These are phyloP conservation scores for Eutrema japonicum DNA, from an alignment of 345 rosid species.

Conservation along the genomic window DNA sequence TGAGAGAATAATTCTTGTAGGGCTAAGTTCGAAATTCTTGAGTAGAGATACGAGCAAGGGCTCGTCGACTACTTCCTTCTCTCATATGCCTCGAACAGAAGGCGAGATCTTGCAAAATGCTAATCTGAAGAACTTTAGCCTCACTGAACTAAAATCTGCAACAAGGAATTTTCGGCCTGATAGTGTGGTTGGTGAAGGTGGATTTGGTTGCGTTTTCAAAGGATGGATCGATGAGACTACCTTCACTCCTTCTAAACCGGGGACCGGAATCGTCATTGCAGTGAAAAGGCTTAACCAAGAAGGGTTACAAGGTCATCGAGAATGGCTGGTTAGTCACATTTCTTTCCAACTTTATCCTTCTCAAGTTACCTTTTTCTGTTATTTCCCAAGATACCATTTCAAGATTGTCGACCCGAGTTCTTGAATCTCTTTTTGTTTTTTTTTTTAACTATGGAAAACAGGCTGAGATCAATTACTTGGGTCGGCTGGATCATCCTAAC, in stretches of 20 bases:
- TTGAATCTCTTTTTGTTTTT: slow-evolving; percentile 1
- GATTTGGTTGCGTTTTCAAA: slow-evolving; percentile 95
- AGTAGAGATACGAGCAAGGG: slow-evolving; percentile 66
- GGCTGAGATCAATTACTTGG: slow-evolving; percentile 92
- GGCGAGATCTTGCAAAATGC: slow-evolving; percentile 86
- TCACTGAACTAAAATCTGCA: slow-evolving; percentile 66
- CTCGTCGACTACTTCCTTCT: slow-evolving; percentile 60
- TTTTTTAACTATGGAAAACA: slow-evolving; percentile 15
- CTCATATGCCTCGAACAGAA: slow-evolving; percentile 80
- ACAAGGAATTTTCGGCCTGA: slow-evolving; percentile 91
- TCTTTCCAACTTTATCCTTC: not conserved
- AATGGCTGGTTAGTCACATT: slow-evolving; percentile 82
- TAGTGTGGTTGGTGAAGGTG: slow-evolving; percentile 94
- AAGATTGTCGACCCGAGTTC: slow-evolving; percentile 5
- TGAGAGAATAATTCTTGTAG: slow-evolving; percentile 44
- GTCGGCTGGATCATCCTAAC: slow-evolving; percentile 86
- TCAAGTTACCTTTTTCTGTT: not conserved
- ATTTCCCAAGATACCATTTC: not conserved
- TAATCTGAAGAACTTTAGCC: slow-evolving; percentile 70
- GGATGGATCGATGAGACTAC: slow-evolving; percentile 93
- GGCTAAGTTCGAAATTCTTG: slow-evolving; percentile 60
- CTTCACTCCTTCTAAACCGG: slow-evolving; percentile 70
- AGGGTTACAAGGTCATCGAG: slow-evolving; percentile 86
- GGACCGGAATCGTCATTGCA: slow-evolving; percentile 81
- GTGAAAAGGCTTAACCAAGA: slow-evolving; percentile 92